A percentile compares a stretch with the other conserved stretches of the same genome.
These are phyloP conservation scores for Claviceps spartinae DNA, from an alignment of 2,329 filamentous ascomycete genomes.

Conservation along the genomic window DNA sequence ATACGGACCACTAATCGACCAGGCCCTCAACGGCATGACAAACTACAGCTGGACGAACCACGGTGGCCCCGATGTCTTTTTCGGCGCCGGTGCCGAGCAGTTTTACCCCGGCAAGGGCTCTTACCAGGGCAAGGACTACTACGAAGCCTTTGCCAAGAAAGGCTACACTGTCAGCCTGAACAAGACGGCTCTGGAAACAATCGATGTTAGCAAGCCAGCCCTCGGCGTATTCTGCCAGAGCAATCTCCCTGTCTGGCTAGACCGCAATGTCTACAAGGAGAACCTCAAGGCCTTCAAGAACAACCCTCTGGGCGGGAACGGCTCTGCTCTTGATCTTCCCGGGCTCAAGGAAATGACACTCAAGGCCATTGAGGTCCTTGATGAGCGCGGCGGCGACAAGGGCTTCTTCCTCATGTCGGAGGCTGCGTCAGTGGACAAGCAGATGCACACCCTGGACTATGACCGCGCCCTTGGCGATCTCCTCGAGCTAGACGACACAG, in stretches of 20 bases:
- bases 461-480: conserved; percentile 75
- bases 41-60: conserved; percentile 74
- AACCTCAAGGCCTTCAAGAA: conserved; percentile 56
- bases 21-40: conserved; percentile 59
- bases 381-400: conserved; percentile 48
- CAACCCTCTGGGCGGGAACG: conserved; percentile 51
- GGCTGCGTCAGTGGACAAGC: conserved; percentile 76
- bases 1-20: conserved; percentile 62
- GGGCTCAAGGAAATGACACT: conserved; percentile 83
- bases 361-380: conserved; percentile 72
- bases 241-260: conserved; percentile 74
- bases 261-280: conserved; percentile 65
- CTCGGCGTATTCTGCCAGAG: conserved; percentile 66
- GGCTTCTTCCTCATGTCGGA: conserved; percentile 86
- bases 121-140: conserved; percentile 63
- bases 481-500: conserved; percentile 72
- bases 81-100: conserved; percentile 72
- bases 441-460: conserved; percentile 79
- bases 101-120: conserved; percentile 54
- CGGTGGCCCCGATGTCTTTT: conserved; percentile 65
- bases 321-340: conserved; percentile 58
- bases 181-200: conserved; percentile 52
- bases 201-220: conserved; percentile 45
- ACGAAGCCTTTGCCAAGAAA: conserved; percentile 58
- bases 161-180: conserved; percentile 62